Evolutionary conservation across 495 filamentous ascomycete genomes (phyloP), one percentile per base, ranked within the genome.

Genomic region (Lophiostoma macrostomum): DNA sequence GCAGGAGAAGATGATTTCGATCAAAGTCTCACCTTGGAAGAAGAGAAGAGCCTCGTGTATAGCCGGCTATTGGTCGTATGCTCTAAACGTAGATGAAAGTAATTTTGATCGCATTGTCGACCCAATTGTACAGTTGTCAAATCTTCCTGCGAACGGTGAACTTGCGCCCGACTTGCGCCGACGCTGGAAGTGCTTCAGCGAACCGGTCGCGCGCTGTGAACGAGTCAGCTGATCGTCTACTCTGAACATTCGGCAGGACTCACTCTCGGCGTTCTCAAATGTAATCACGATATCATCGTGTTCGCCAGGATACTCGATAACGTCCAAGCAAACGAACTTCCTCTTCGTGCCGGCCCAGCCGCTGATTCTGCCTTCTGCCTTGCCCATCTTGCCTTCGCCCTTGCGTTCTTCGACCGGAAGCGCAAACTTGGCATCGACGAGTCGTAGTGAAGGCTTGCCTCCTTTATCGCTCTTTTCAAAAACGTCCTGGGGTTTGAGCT

Each of bases 361-460:
- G 10, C 28, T 42, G 11, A 50, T 20, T 34, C 22, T 58, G 10
- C 56, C 59, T 49, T 61, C 60, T 28, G 47, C 51, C 27, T 61
- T 58, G 12, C 50, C 44, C 41, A 56, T 62, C 59, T 64, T 64
- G 16, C 51, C 54, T 24, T 64, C 48, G 6, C 51, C 51, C 49
- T 52, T 57, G 23, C 53, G 31, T 37, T 62, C 56, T 48, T 65
- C 60, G 18, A 53, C 55, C 4, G 89, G 89, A 28, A 96, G 71
- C 8, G 87, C 84, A 61, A 96, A 95, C 68, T 96, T 96, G 50
- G 88, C 88, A 65, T 96, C 90, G 23, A 86, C 84, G 56, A 96
- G 80, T 49, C 82, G 79, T 25, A 95, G 68, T 18, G 80, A 80
- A n/a, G 49, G 63, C 61, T 86, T 88, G 36, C 84, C 79, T 44